These are phyloP conservation scores for Coemansia sp. DNA, from an alignment of 192 early-diverging fungal genomes.

Conservation along the genomic window DNA sequence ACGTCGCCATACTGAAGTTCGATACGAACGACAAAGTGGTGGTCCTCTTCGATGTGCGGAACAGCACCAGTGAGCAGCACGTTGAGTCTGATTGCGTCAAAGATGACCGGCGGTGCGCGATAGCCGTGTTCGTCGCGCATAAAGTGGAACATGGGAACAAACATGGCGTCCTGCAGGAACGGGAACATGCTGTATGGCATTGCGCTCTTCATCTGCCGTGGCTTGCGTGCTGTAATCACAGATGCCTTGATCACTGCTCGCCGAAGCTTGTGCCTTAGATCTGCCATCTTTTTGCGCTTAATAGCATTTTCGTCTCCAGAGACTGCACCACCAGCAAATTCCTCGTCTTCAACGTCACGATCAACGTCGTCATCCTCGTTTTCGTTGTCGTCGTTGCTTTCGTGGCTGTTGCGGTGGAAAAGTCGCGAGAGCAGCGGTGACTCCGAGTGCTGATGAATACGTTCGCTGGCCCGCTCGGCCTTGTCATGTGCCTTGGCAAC, in stretches of 20 bases:
- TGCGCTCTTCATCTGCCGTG: slow-evolving; percentile 40
- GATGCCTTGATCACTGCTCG: slow-evolving; percentile 49
- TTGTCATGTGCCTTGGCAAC: slow-evolving; percentile 1
- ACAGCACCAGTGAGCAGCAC: slow-evolving; percentile 16
- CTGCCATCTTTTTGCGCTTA: slow-evolving; percentile 28
- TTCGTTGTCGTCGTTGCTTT: slow-evolving; percentile 1
- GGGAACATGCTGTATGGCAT: slow-evolving; percentile 42
- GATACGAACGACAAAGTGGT: slow-evolving; percentile 65
- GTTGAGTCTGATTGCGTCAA: slow-evolving; percentile 49
- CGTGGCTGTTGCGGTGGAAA: background rate
- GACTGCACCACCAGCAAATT: slow-evolving; percentile 16
- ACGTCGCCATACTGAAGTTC: slow-evolving; percentile 73
- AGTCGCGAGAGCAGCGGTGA: slow-evolving; percentile 11
- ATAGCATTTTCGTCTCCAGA: slow-evolving; percentile 9
- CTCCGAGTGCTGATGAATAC: slow-evolving; percentile 1
- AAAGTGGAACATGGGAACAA: slow-evolving; percentile 54
- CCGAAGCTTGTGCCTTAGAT: slow-evolving; percentile 36
- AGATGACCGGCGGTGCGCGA: slow-evolving; percentile 52
- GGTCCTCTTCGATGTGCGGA: slow-evolving; percentile 24
- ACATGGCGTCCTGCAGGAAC: slow-evolving; percentile 53
- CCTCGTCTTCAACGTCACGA: slow-evolving; percentile 6
- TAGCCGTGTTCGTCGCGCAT: slow-evolving; percentile 53
- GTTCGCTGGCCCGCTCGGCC: background rate
- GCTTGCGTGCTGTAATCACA: slow-evolving; percentile 37
- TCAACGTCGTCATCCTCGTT: slow-evolving; percentile 5